A percentile compares a stretch with the other conserved stretches of the same genome.
phyloP scores from a whole-genome alignment of 1,284 basidiomycete species.

The Sparassis latifolia region DNA sequence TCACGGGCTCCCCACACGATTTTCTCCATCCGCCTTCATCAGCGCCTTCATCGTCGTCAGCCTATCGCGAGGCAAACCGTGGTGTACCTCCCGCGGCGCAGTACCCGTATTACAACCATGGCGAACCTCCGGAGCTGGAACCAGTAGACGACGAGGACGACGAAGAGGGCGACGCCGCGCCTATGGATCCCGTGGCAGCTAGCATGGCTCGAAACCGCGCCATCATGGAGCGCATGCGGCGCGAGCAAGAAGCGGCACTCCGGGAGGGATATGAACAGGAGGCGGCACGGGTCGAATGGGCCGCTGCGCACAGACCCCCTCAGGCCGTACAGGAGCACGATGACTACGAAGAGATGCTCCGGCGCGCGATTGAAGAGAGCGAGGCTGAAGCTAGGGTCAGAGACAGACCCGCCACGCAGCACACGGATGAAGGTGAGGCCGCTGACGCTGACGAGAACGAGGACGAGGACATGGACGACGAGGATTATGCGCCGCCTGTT shows the following conservation, averaged over 20 bases:
- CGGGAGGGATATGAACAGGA: constrained; percentile 50
- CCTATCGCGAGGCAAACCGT: neutral
- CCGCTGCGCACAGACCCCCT: constrained; percentile 16
- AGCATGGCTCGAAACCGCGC: constrained; percentile 60
- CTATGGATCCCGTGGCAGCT: constrained; percentile 53
- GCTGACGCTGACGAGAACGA: constrained; percentile 21
- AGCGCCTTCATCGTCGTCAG: neutral
- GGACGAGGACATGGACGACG: constrained; percentile 26
- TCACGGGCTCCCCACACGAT: constrained; percentile 28
- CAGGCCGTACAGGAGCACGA: constrained; percentile 25
- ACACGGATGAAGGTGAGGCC: constrained; percentile 4
- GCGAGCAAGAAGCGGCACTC: constrained; percentile 64
- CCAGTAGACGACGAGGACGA: neutral
- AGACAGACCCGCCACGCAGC: constrained; percentile 11
- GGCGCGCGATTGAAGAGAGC: constrained; percentile 64
- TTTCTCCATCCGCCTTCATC: constrained; percentile 1
- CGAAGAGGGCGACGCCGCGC: neutral
- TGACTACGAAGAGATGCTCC: constrained; percentile 56
- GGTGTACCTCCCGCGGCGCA: neutral
- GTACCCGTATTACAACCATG: neutral
- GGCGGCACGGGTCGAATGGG: constrained; percentile 19
- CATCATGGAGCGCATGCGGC: constrained; percentile 58
- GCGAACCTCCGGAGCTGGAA: neutral
- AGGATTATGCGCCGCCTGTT: constrained; percentile 9
- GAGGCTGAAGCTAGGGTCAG: constrained; percentile 36